Conservation (phyloP, 2,329 filamentous ascomycete species). For the Colletotrichum orbiculare region DNA sequence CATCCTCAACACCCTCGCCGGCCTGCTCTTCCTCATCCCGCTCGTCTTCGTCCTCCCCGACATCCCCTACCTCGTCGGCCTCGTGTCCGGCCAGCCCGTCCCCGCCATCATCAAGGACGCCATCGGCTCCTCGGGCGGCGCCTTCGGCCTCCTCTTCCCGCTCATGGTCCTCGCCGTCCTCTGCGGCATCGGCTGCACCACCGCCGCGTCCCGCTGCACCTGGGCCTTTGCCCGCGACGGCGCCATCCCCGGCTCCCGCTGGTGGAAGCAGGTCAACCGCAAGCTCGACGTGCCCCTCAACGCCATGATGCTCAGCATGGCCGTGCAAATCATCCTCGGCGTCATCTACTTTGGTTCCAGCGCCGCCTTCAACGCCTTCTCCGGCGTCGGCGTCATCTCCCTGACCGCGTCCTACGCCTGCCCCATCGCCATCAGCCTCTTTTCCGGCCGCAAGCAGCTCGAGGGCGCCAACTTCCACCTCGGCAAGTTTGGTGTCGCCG, state of each 20-base stretch:
- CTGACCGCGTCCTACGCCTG: conserved; percentile 75
- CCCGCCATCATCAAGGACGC: conserved; percentile 73
- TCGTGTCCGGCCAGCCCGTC: conserved; percentile 70
- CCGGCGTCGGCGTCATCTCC: conserved; percentile 76
- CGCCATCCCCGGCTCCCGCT: conserved; percentile 71
- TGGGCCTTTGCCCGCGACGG: conserved; percentile 79
- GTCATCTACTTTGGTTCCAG: conserved; percentile 76
- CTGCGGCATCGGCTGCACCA: conserved; percentile 77
- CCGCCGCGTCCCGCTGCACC: conserved; percentile 73
- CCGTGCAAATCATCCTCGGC: conserved; percentile 71
- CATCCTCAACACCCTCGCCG: conserved; percentile 73
- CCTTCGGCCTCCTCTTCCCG: conserved; percentile 72
- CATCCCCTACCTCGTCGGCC: conserved; percentile 62
- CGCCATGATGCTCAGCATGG: conserved; percentile 78
- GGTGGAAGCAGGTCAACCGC: conserved; percentile 71
- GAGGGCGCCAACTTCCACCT: conserved; percentile 69
- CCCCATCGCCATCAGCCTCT: conserved; percentile 73
- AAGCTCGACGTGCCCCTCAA: conserved; percentile 74
- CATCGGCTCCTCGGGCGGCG: conserved; percentile 68
- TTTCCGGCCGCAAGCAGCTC: conserved; percentile 70
- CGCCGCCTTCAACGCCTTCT: conserved; percentile 79
- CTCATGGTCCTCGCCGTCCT: conserved; percentile 74
- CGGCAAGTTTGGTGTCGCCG: conserved; percentile 68
- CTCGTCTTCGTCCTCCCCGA: conserved; percentile 77
- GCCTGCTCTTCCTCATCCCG: conserved; percentile 75